Evolutionary conservation across 2,329 filamentous ascomycete species (phyloP), one percentile per base, ranked within the genome.

Genomic region (Ophiostoma novo-ulmi): DNA sequence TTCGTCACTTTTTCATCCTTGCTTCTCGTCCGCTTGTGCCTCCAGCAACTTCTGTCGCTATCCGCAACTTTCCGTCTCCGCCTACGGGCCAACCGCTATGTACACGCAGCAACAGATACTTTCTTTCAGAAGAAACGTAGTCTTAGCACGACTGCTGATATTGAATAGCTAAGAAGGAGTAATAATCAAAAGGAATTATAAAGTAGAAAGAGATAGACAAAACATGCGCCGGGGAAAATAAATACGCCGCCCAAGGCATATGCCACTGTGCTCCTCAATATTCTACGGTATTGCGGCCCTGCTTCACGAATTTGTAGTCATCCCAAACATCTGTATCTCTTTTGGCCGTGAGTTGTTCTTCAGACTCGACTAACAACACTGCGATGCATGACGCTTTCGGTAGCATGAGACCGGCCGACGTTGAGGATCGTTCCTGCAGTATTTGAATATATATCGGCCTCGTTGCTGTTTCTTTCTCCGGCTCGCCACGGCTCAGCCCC

Each of bases 21-120:
- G 10, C 38, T 22, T 17, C 20, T 66, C 69, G 17, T 22, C 36
- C 35, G 48, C 48, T 55, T 68, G 65, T 38, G 8, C 55, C 52
- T 64, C 31, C 70, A 65, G 64, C 70, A 70, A 31, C 39, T 26
- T 20, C 55, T 71, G 70, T 69, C 41, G 66, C 41, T 65, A 71
- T 26, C 66, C 66, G 70, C 41, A 36, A 31, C 13, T 38, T 41
- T 71, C 70, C 58, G 66, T 20, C 39, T 61, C 17, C 36, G 64
- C 22, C 58, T 63, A 63, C 58, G 3, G 58, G 26, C 58, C 14
- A 63, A 3, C 52, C 11, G 26, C 52, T 22, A 22, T 58, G 52
- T 58, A 10, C 22, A 58, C n/a, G 22, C 22, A 58, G 52, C 52
- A 58, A 58, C 52, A 58, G 13, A 31, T 31, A 31, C 31, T 31